These are phyloP conservation scores for Eucalyptus cloeziana DNA, from an alignment of 345 rosid species.

Conservation along the genomic window DNA sequence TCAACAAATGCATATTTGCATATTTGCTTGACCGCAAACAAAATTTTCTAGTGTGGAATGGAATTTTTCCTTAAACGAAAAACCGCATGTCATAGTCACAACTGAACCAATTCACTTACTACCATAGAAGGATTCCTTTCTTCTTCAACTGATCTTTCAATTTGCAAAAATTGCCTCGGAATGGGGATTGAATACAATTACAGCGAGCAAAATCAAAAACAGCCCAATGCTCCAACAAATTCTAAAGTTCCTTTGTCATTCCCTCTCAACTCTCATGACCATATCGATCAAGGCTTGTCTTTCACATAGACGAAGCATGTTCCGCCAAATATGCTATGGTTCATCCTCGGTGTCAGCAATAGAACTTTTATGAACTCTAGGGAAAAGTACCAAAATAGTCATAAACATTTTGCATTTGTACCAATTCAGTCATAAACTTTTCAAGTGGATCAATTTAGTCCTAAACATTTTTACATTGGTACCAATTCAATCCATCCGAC, in stretches of 20 bases:
- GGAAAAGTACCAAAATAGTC: no score
- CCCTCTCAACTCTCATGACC: not conserved
- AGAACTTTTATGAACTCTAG: not conserved
- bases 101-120: slow-evolving; percentile 68
- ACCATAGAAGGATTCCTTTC: slow-evolving; percentile 71
- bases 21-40: slow-evolving; percentile 47
- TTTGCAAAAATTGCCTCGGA: slow-evolving; percentile 31
- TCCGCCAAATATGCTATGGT: not conserved
- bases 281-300: not conserved
- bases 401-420: no score
- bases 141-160: slow-evolving; percentile 60
- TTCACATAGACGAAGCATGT: not conserved
- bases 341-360: not conserved
- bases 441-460: no score
- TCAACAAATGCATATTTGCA: slow-evolving; percentile 21
- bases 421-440: no score
- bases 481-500: no score
- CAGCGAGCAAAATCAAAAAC: not conserved
- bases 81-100: slow-evolving; percentile 75
- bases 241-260: not conserved
- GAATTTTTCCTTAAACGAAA: slow-evolving; percentile 90
- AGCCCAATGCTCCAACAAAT: not conserved
- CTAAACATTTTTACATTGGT: no score
- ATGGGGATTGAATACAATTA: no score
- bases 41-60: slow-evolving; percentile 54